Evolutionary conservation across 1,284 basidiomycete species (phyloP), one percentile per base, ranked within the genome.

Genomic region (Cystobasidium pallidum): DNA sequence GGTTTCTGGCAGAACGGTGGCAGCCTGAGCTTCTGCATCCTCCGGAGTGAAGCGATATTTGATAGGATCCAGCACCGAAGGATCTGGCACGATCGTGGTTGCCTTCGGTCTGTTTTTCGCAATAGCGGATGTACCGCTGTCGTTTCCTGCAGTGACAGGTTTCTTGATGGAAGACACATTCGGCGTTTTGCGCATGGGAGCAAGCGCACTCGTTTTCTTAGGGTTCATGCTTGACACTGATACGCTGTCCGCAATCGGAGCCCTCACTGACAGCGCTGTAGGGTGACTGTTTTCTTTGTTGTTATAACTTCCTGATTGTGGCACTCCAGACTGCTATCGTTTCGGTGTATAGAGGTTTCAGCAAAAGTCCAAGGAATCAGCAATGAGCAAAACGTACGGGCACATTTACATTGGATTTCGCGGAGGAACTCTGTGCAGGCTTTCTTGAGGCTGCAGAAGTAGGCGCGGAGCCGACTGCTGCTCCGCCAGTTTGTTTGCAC

Each of bases 1-100:
- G 41, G 86, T 84, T 0, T 85, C 78, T 0, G 95, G 94, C 57
- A 99, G 87, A 13, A 88, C 79, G 19, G 90, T 89, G 2, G 86
- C 84, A 15, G 91, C 91, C 59, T 91, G 85, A 2, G 84, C 86
- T 65, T 96, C 93, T 2, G 95, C 95, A 78, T 97, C 94, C 82
- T 99, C 96, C 0, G 91, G 87, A 0, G 88, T 88, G 81, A 92
- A 92, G 75, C 89, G 91, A 82, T 88, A 98, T 80, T 95, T 96
- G 82, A 98, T 90, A 1, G 88, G 87, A 77, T 96, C 94, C 0
- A 91, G 79, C 0, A 82, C 80, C 2, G 82, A 79, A 2, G 80
- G 83, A 8, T 85, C 82, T 1, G 86, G 81, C 7, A 83, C 77
- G 2, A 82, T 80, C 85, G 76, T 19, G 85, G 81, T 47, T 85